Conservation (phyloP, 164 flowering plant species). For the Piper betle region DNA sequence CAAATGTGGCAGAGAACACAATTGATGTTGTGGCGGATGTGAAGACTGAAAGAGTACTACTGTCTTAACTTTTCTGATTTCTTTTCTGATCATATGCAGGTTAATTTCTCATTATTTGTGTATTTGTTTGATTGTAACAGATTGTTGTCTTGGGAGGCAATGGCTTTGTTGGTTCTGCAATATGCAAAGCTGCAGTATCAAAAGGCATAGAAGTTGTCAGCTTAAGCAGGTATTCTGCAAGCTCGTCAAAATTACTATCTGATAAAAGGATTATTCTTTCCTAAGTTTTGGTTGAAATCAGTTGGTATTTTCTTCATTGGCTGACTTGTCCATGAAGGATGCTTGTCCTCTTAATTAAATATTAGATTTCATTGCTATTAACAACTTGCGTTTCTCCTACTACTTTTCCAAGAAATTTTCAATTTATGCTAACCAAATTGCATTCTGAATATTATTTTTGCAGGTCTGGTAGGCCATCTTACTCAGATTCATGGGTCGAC, state of each 20-base stretch:
- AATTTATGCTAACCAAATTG: background rate
- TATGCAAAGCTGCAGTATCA: slow-evolving; percentile 92
- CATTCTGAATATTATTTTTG: slow-evolving; percentile 6
- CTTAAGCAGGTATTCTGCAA: slow-evolving; percentile 57
- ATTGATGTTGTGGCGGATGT: slow-evolving; percentile 83
- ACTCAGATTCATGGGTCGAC: slow-evolving; percentile 65
- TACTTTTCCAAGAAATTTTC: background rate
- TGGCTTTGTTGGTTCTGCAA: slow-evolving; percentile 96
- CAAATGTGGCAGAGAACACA: slow-evolving; percentile 34
- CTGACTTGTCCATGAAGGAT: background rate
- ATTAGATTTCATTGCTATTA: background rate
- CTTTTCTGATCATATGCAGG: background rate
- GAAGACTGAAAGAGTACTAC: slow-evolving; percentile 57
- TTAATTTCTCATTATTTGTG: background rate
- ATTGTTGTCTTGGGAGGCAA: slow-evolving; percentile 91
- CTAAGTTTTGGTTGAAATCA: background rate
- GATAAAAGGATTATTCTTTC: background rate
- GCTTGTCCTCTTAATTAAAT: background rate
- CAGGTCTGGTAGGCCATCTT: slow-evolving; percentile 86
- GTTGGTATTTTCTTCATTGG: background rate
- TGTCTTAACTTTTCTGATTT: background rate
- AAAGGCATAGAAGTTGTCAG: slow-evolving; percentile 82
- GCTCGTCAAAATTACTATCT: background rate
- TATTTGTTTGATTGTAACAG: slow-evolving; percentile 21
- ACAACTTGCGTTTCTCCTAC: background rate